A percentile compares a stretch with the other conserved stretches of the same genome.
Conservation (phyloP, 1,284 basidiomycete species). For the Baeospora myosura region DNA sequence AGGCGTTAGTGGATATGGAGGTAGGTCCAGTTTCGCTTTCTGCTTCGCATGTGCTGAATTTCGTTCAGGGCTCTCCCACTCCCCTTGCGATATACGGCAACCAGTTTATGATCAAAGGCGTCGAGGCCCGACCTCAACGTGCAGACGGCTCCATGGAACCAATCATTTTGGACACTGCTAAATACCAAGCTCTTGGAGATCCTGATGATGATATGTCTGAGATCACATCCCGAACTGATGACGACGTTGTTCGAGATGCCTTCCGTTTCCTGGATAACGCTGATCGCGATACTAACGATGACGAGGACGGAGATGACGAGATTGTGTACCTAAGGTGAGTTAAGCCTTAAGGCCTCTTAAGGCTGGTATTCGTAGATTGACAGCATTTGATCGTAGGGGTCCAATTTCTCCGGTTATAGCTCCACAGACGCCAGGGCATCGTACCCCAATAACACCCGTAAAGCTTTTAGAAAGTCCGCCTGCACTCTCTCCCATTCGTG, state of each 20-base stretch:
- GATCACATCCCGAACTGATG: conserved; percentile 61
- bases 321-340: conserved; percentile 58
- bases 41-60: neutral
- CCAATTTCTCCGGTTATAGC: conserved; percentile 11
- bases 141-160: conserved; percentile 4
- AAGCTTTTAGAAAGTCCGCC: neutral
- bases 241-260: conserved; percentile 75
- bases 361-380: neutral
- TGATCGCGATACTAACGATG: conserved; percentile 36
- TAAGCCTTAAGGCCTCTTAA: neutral
- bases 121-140: conserved; percentile 20
- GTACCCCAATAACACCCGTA: conserved; percentile 8
- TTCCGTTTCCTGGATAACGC: conserved; percentile 53
- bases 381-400: conserved; percentile 7
- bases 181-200: conserved; percentile 18
- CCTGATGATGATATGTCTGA: conserved; percentile 64
- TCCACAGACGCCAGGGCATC: conserved; percentile 4
- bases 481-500: neutral
- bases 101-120: conserved; percentile 20
- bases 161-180: neutral
- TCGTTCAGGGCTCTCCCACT: conserved; percentile 5
- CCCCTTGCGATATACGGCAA: conserved; percentile 32
- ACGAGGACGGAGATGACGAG: conserved; percentile 52
- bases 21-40: conserved; percentile 27
- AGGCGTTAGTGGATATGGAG: conserved; percentile 49